Conservation (phyloP, 441 rosid genomes). For the Gossypium davidsonii region DNA sequence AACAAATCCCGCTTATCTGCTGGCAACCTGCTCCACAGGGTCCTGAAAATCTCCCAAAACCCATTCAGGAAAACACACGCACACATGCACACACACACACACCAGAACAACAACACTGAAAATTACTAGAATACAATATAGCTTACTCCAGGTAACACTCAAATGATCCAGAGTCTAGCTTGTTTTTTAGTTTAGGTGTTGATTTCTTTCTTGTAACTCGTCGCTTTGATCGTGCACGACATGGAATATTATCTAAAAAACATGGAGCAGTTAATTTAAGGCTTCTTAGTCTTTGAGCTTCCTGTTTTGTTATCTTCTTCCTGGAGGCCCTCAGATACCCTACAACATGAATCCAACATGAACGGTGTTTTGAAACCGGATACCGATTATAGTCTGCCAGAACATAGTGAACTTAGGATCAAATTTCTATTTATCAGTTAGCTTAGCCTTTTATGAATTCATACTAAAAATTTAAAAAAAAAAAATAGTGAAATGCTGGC, state of each 20-base stretch:
- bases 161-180: neutral
- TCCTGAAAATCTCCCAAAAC: neutral
- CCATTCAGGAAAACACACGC: neutral
- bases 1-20: slow-evolving; percentile 43
- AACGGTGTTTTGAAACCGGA: slow-evolving; percentile 36
- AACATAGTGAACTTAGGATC: neutral
- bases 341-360: slow-evolving; percentile 57
- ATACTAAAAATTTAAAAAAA: neutral
- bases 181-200: neutral
- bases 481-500: neutral
- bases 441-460: neutral
- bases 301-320: slow-evolving; percentile 18
- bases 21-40: slow-evolving; percentile 22
- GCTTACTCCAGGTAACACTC: neutral
- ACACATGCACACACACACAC: no score
- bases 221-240: slow-evolving; percentile 40
- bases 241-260: slow-evolving; percentile 32
- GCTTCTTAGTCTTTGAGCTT: slow-evolving; percentile 17
- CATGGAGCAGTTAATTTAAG: slow-evolving; percentile 33
- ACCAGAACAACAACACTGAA: neutral
- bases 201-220: slow-evolving; percentile 6
- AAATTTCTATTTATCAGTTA: neutral
- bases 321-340: slow-evolving; percentile 13
- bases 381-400: slow-evolving; percentile 3
- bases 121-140: neutral